phyloP scores from a whole-genome alignment of 768 basidiomycete species.

The Rhizopogon salebrosus region DNA sequence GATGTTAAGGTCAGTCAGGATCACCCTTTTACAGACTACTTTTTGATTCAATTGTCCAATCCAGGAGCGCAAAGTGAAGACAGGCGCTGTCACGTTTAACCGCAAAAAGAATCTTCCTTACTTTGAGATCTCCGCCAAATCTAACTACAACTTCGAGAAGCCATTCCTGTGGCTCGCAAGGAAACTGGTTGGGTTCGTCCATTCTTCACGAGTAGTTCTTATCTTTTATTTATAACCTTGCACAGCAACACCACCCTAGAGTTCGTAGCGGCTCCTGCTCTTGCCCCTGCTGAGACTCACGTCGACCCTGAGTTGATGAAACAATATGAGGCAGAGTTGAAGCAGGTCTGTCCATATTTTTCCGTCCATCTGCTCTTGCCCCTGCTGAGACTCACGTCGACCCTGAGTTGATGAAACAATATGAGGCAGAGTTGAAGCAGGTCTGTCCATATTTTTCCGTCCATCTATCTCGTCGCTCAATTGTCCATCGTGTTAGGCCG shows the following conservation, averaged over 20 bases:
- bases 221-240: not conserved
- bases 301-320: slow-evolving; percentile 77
- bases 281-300: slow-evolving; percentile 88
- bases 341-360: slow-evolving; percentile 38
- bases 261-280: slow-evolving; percentile 94
- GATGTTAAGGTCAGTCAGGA: slow-evolving; percentile 83
- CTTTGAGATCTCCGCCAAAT: slow-evolving; percentile 99
- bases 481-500: slow-evolving; percentile 50
- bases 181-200: slow-evolving; percentile 89
- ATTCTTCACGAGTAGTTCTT: not conserved
- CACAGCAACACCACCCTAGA: slow-evolving; percentile 79
- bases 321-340: slow-evolving; percentile 76
- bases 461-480: slow-evolving; percentile 5
- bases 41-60: slow-evolving; percentile 6
- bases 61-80: slow-evolving; percentile 99
- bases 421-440: slow-evolving; percentile 69
- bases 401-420: slow-evolving; percentile 67
- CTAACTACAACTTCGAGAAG: slow-evolving; percentile 99
- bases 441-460: slow-evolving; percentile 32
- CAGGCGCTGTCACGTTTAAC: slow-evolving; percentile 97
- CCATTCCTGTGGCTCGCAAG: slow-evolving; percentile 99
- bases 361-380: not conserved
- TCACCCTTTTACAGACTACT: not conserved
- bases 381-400: slow-evolving; percentile 93
- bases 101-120: slow-evolving; percentile 99